Evolutionary conservation across 768 basidiomycete species (phyloP), one percentile per base, ranked within the genome.

Genomic region (Psilocybe tampanensis): DNA sequence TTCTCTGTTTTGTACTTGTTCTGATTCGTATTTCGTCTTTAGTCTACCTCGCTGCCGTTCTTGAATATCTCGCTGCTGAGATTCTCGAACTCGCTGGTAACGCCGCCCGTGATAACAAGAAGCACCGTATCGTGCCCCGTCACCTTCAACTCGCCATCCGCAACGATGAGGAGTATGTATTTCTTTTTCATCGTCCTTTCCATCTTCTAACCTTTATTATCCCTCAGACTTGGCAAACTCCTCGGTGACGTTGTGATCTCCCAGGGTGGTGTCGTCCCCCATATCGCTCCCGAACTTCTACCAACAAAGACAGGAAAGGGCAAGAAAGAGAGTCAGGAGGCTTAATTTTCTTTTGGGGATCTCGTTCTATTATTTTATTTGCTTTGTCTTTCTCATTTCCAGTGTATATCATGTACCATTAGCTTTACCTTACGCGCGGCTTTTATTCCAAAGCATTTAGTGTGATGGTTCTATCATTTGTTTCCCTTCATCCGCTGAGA

Each of bases 61-160:
- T 95, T 55, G 94, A 94, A 75, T 93, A 95, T 70, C 87, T 95
- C 59, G 89, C 92, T 58, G 94, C 94, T 44, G 94, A 95, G 74
- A 94, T 95, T 72, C 88, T 95, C 61, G 94, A 95, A 72, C 81
- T 95, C 34, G 94, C 94, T 60, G 94, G 94, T 39, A 90, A 91
- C 64, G 90, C 91, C 15, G 91, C 88, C 24, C 84, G 87, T 58
- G 87, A 86, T 72, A 89, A 89, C 80, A 88, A 92, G 83, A 91
- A 95, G 80, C 88, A 91, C 64, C 93, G 94, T 88, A 95, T 95
- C 65, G 91, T 95, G 21, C 94, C 94, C 53, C 87, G 94, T 67
- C 94, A 95, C 75, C 74, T 95, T 47, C 94, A 95, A 69, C 86
- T 95, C 53, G 94, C 94, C 62, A 93, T 95, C 74, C 84, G 94